These are phyloP conservation scores for Colletotrichum liaoningense DNA, from an alignment of 2,329 filamentous ascomycete genomes.

Conservation along the genomic window DNA sequence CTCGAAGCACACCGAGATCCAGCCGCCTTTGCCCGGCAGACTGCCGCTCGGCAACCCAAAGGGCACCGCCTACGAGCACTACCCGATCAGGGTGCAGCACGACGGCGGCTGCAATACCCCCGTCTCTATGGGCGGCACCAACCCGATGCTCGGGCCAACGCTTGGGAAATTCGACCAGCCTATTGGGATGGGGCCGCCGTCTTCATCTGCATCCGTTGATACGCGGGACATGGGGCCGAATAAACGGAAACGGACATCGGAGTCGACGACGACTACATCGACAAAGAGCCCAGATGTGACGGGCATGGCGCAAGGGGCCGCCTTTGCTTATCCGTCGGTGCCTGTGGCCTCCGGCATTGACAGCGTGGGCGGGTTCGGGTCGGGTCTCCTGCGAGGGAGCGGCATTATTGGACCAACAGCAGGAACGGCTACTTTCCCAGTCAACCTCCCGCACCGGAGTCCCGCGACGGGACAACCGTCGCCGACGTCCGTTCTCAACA, in stretches of 20 bases:
- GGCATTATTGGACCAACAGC: slow-evolving; percentile 5
- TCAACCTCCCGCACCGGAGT: slow-evolving; percentile 30
- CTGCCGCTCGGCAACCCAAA: slow-evolving; percentile 49
- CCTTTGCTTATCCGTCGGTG: background rate
- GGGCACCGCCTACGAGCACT: slow-evolving; percentile 22
- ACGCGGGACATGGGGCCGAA: slow-evolving; percentile 12
- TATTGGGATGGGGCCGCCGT: background rate
- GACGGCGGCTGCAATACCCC: background rate
- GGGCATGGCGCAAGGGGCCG: background rate
- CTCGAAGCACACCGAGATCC: slow-evolving; percentile 52
- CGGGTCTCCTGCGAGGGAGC: slow-evolving; percentile 4
- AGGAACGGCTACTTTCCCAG: background rate
- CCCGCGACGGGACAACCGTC: background rate
- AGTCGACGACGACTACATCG: background rate
- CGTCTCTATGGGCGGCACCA: background rate
- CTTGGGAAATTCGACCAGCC: background rate
- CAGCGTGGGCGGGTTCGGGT: slow-evolving; percentile 13
- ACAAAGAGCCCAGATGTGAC: background rate
- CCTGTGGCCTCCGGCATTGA: background rate
- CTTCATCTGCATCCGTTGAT: background rate
- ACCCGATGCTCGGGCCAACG: too few relatives aligned
- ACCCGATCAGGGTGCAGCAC: background rate
- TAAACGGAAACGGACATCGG: slow-evolving; percentile 39
- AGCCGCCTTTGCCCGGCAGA: slow-evolving; percentile 57
- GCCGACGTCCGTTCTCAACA: slow-evolving; percentile 16